Base-by-base conservation (phyloP, 2,329 filamentous ascomycete species). In the Penicillium sp. region DNA sequence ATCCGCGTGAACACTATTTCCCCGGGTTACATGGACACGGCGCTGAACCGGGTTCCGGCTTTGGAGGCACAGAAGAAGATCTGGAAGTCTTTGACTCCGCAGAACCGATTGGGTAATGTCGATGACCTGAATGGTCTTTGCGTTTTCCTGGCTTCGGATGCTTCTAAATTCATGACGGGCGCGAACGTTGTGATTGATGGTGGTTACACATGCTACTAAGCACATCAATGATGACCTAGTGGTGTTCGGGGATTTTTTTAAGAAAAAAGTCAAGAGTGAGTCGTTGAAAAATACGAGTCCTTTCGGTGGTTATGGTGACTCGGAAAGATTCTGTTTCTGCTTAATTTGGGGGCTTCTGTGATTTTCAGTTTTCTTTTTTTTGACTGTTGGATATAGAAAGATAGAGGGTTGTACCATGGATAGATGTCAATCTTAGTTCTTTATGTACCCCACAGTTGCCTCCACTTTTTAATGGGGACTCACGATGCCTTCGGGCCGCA, bases 41-140 rank as follows among this genome's bases (percentile, higher is more conserved):
- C 64, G n/a, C 86, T 91, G 62, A 84, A 55, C 37, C 28, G 84
- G 1, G 75, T 81, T 63, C 89, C 89, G 70, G 81, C 84, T 11
- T 79, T 84, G 0, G 70, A 79, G 6, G 87, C 89, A 68, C 87
- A 84, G 38, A 61, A 63, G 55, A 58, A 63, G 45, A 53, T 61
- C 28, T 63, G 90, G 87, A 87, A 86, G 73, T 85, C 86, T 70
- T 92, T 89, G 83, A 92, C 88, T 42, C 89, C 89, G 3, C 88
- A 93, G 85, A 89, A 85, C 80, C 69, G 91, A 65, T 87, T 92
- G 70, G 91, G 88, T 10, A 82, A 88, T 68, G 80, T 85, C 2
- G 83, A 85, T 60, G 91, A 95, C 80, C 82, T 94, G 68, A 92
- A 93, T 79, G 91, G 90, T 19, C 88, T 87, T 13, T 95, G 89